These are phyloP conservation scores for Candida tropicalis DNA, from an alignment of 1,139 yeast genomes.

Conservation along the genomic window DNA sequence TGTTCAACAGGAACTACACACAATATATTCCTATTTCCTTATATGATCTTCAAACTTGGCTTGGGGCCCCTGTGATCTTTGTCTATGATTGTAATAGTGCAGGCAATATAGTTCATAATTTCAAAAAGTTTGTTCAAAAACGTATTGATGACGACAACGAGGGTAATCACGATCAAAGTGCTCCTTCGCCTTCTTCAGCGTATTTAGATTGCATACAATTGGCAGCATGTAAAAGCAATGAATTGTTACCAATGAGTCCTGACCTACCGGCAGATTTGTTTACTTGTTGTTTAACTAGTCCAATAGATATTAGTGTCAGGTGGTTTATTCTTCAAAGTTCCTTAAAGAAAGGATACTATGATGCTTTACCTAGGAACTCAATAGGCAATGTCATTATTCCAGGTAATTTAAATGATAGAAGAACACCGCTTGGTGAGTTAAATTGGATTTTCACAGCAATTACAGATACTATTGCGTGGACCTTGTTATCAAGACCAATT, in stretches of 20 bases:
- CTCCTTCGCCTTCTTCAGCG: slow-evolving; percentile 68
- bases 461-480: slow-evolving; percentile 98
- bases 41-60: slow-evolving; percentile 93
- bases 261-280: slow-evolving; percentile 95
- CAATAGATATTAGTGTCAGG: slow-evolving; percentile 89
- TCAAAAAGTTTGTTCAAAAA: slow-evolving; percentile 87
- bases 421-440: slow-evolving; percentile 94
- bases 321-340: slow-evolving; percentile 92
- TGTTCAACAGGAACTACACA: slow-evolving; percentile 93
- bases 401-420: slow-evolving; percentile 86
- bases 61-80: slow-evolving; percentile 96
- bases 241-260: slow-evolving; percentile 89
- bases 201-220: slow-evolving; percentile 89
- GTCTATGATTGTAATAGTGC: slow-evolving; percentile 96
- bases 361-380: slow-evolving; percentile 50
- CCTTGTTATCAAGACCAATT: slow-evolving; percentile 81
- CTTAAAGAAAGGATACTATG: slow-evolving; percentile 63
- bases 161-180: slow-evolving; percentile 64
- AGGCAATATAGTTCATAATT: slow-evolving; percentile 89
- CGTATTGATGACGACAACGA: slow-evolving; percentile 86
- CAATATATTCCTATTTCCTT: slow-evolving; percentile 95
- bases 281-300: slow-evolving; percentile 93
- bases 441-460: slow-evolving; percentile 98
- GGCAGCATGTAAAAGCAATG: slow-evolving; percentile 91
- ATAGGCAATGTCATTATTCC: slow-evolving; percentile 75